Conservation (phyloP, 169 alveolate genomes). For the Cyclospora cayetanensis region DNA sequence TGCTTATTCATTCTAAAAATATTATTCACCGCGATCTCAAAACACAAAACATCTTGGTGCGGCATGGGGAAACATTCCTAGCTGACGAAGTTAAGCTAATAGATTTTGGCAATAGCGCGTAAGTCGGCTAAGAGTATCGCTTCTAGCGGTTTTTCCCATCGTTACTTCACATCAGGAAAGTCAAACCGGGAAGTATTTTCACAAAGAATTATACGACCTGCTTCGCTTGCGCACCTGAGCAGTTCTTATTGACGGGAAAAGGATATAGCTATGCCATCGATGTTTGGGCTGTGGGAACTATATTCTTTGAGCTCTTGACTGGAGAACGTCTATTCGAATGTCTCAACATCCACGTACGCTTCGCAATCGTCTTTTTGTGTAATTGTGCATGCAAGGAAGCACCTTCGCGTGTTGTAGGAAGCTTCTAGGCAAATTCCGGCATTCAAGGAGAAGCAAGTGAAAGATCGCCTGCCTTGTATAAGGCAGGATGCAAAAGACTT, state of each 20-base stretch:
- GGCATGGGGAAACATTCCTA: constrained; percentile 22
- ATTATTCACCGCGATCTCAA: constrained; percentile 96
- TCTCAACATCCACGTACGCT: constrained; percentile 9
- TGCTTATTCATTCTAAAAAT: constrained; percentile 89
- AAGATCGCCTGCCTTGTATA: constrained; percentile 28
- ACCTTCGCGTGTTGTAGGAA: neutral
- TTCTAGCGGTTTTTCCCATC: neutral
- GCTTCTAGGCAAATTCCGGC: constrained; percentile 60
- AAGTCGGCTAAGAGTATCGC: neutral
- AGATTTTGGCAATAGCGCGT: constrained; percentile 55
- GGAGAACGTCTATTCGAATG: constrained; percentile 57
- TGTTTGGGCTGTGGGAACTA: constrained; percentile 38
- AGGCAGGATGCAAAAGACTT: constrained; percentile 43
- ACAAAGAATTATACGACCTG: constrained; percentile 41
- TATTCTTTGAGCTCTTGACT: constrained; percentile 42
- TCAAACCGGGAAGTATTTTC: constrained; percentile 3
- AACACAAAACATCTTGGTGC: constrained; percentile 32
- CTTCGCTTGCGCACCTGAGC: constrained; percentile 55
- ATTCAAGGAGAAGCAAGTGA: neutral
- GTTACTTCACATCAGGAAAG: neutral
- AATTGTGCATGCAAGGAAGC: neutral
- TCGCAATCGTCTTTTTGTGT: neutral
- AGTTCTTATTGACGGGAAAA: neutral
- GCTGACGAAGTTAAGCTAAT: constrained; percentile 47
- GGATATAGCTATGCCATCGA: constrained; percentile 42